phyloP scores from a whole-genome alignment of 2,329 filamentous ascomycete species.

The Arthrinium puccinioides region DNA sequence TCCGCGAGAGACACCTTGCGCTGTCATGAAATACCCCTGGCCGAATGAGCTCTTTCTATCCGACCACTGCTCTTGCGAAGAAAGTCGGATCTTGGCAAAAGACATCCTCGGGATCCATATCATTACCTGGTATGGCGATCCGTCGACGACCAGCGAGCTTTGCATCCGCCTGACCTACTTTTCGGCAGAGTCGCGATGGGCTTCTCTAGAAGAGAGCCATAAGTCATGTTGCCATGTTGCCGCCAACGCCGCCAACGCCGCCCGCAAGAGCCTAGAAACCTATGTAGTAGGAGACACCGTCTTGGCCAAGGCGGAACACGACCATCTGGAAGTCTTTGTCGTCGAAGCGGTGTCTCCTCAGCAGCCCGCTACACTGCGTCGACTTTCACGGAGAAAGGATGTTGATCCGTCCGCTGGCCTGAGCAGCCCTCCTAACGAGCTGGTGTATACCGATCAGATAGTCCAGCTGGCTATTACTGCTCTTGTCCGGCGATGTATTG shows the following conservation, averaged over 20 bases:
- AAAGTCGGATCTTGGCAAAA: slow-evolving; percentile 42
- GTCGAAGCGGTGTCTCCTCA: slow-evolving; percentile 33
- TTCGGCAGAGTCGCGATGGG: slow-evolving; percentile 52
- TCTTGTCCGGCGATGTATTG: slow-evolving; percentile 50
- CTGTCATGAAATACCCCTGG: slow-evolving; percentile 59
- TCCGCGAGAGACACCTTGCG: slow-evolving; percentile 63
- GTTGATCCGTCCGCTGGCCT: slow-evolving; percentile 25
- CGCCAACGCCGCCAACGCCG: slow-evolving; percentile 39
- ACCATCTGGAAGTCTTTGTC: slow-evolving; percentile 53
- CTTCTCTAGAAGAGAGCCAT: slow-evolving; percentile 48
- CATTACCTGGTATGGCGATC: slow-evolving; percentile 51
- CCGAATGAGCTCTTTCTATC: slow-evolving; percentile 70
- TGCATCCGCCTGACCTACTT: slow-evolving; percentile 68
- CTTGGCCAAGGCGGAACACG: slow-evolving; percentile 30
- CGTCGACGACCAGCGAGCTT: slow-evolving; percentile 42
- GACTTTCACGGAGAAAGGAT: slow-evolving; percentile 40
- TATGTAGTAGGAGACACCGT: slow-evolving; percentile 54
- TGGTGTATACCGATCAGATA: slow-evolving; percentile 23
- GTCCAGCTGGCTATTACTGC: slow-evolving; percentile 23
- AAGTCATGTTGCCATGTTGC: too few species aligned
- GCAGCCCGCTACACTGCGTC: slow-evolving; percentile 36
- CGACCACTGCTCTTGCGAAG: slow-evolving; percentile 64
- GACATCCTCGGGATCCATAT: slow-evolving; percentile 51
- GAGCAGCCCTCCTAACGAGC: slow-evolving; percentile 42
- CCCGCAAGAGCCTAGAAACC: slow-evolving; percentile 4